Percentiles rank a stretch among this genome's conserved stretches.
phyloP scores from a whole-genome alignment of 495 filamentous ascomycete genomes.

The Mytilinidion resinicola region DNA sequence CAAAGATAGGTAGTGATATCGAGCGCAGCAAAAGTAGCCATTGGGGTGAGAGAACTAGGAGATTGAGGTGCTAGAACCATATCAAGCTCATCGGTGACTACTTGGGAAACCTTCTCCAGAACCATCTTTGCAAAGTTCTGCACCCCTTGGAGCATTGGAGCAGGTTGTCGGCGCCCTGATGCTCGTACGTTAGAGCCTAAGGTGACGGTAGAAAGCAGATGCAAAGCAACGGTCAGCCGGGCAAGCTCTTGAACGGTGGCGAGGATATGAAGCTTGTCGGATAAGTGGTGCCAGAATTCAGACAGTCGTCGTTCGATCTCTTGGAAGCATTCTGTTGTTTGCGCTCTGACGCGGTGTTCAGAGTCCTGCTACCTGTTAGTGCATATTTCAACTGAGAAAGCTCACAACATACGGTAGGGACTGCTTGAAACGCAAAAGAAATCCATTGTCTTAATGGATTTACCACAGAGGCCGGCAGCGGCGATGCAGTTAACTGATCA shows the following conservation, averaged over 20 bases:
- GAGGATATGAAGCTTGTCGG: not conserved
- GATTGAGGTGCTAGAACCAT: not conserved
- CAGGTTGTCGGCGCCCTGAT: too few relatives aligned
- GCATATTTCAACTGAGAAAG: not conserved
- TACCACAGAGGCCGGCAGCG: not conserved
- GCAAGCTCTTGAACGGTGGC: not conserved
- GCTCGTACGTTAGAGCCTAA: too few relatives aligned
- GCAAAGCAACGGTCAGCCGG: not conserved
- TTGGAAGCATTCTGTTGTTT: not conserved
- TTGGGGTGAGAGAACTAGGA: not conserved
- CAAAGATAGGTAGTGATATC: not conserved
- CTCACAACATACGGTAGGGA: not conserved
- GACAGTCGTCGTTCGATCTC: not conserved
- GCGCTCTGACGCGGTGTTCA: too few relatives aligned
- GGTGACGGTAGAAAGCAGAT: not conserved
- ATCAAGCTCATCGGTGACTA: not conserved
- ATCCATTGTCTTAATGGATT: not conserved
- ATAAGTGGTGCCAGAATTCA: not conserved
- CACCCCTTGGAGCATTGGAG: not conserved
- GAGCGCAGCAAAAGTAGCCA: not conserved
- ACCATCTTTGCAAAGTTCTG: not conserved
- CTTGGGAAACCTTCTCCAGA: not conserved
- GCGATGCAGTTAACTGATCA: not conserved
- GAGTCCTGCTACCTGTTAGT: not conserved
- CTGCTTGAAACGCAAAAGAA: not conserved